These are phyloP conservation scores for Flaveria robusta DNA, from an alignment of 129 eudicot species.

Conservation along the genomic window DNA sequence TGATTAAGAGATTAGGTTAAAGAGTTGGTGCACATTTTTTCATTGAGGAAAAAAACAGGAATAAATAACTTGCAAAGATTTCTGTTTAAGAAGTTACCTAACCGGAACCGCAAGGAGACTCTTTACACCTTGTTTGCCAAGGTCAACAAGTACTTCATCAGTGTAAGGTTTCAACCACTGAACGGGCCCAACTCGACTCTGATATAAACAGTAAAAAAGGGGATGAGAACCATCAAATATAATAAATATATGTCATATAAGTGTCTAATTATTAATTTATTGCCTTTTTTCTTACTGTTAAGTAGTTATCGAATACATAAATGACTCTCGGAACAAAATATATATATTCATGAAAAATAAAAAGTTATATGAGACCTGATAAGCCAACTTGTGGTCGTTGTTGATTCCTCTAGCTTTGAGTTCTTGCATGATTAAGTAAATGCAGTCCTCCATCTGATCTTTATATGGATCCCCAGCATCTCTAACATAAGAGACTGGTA, in stretches of 20 bases:
- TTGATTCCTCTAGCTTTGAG: slow-evolving; percentile 72
- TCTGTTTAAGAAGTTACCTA: slow-evolving; percentile 49
- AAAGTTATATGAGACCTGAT: slow-evolving; percentile 57
- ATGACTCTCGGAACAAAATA: not conserved
- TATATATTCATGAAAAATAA: not conserved
- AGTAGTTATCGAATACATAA: not conserved
- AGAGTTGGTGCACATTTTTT: not conserved
- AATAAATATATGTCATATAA: slow-evolving; percentile 14
- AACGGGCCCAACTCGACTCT: slow-evolving; percentile 99
- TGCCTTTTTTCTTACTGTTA: not conserved
- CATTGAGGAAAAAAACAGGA: not conserved
- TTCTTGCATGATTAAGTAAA: slow-evolving; percentile 79
- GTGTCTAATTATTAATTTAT: not conserved
- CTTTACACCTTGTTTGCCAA: slow-evolving; percentile 81
- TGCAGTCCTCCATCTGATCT: slow-evolving; percentile 96
- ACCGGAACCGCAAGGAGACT: slow-evolving; percentile 93
- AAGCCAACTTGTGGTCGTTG: slow-evolving; percentile 78
- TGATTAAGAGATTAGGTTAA: slow-evolving; percentile 1
- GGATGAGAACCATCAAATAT: not conserved
- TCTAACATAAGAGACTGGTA: slow-evolving; percentile 82
- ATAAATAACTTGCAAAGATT: slow-evolving; percentile 8
- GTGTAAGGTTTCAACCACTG: slow-evolving; percentile 98
- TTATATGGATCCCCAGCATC: slow-evolving; percentile 96
- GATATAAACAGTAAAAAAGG: slow-evolving; percentile 14
- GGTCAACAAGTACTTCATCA: slow-evolving; percentile 96